phyloP scores from a whole-genome alignment of 352 stramenopile genomes.

The Pythium vanterpoolii region DNA sequence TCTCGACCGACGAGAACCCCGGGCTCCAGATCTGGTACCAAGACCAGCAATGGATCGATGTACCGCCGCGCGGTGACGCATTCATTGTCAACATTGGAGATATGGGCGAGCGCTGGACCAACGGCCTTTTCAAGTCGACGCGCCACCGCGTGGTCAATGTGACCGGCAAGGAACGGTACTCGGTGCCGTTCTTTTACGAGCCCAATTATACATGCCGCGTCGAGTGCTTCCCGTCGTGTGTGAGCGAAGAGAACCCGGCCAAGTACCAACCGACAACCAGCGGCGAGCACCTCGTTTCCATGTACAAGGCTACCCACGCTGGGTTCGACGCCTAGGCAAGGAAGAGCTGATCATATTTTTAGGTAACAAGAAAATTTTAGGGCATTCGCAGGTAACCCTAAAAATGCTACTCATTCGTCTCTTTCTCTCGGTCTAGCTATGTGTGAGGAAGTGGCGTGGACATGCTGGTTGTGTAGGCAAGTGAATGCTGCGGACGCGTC shows the following conservation, averaged over 20 bases:
- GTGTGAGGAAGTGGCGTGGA: constrained; percentile 20
- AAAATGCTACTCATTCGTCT: background rate
- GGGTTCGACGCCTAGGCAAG: constrained; percentile 29
- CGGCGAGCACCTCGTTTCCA: constrained; percentile 68
- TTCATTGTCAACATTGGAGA: constrained; percentile 78
- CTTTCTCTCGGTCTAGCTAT: background rate
- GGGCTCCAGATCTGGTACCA: constrained; percentile 58
- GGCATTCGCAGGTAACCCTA: no score
- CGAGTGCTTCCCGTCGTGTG: constrained; percentile 57
- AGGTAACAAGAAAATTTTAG: background rate
- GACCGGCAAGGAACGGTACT: constrained; percentile 60
- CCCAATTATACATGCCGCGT: constrained; percentile 69
- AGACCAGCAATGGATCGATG: constrained; percentile 51
- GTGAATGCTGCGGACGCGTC: constrained; percentile 21
- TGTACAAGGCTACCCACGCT: constrained; percentile 72
- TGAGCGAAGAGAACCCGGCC: constrained; percentile 37
- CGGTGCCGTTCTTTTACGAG: constrained; percentile 80
- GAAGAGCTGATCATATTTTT: background rate
- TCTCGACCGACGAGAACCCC: constrained; percentile 56
- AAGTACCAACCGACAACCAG: constrained; percentile 71
- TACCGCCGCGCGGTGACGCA: constrained; percentile 47
- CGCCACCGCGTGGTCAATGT: constrained; percentile 63
- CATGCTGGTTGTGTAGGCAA: constrained; percentile 45
- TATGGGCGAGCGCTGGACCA: constrained; percentile 74
- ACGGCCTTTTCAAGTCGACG: constrained; percentile 62